Conservation (phyloP, 768 basidiomycete genomes). For the Trametes cingulata region DNA sequence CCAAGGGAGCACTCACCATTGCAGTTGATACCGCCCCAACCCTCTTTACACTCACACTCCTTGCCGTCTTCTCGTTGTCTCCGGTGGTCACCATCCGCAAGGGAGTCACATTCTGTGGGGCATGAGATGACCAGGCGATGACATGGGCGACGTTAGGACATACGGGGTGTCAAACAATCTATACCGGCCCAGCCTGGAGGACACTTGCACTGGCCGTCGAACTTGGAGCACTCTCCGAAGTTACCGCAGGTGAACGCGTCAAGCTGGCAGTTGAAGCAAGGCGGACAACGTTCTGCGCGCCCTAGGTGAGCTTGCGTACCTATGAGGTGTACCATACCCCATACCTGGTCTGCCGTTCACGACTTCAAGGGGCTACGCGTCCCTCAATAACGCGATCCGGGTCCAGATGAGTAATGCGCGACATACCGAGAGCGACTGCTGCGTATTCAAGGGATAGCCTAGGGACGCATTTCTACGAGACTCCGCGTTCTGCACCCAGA, state of each 20-base stretch:
- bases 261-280: slow-evolving; percentile 95
- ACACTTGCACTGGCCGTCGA: slow-evolving; percentile 95
- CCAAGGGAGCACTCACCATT: slow-evolving; percentile 64
- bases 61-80: slow-evolving; percentile 75
- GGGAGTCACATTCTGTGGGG: slow-evolving; percentile 83
- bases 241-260: slow-evolving; percentile 92
- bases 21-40: slow-evolving; percentile 96
- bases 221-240: slow-evolving; percentile 86
- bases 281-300: slow-evolving; percentile 55
- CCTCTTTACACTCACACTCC: slow-evolving; percentile 87
- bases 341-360: slow-evolving; percentile 19
- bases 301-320: no score
- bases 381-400: background rate
- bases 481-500: slow-evolving; percentile 5
- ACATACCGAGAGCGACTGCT: slow-evolving; percentile 18
- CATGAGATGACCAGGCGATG: slow-evolving; percentile 4
- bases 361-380: slow-evolving; percentile 15
- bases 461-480: slow-evolving; percentile 4
- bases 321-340: no score
- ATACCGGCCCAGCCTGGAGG: slow-evolving; percentile 97
- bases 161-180: slow-evolving; percentile 91
- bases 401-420: background rate
- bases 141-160: slow-evolving; percentile 33
- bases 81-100: slow-evolving; percentile 87
- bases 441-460: slow-evolving; percentile 2